phyloP scores from a whole-genome alignment of 176 grass and related monocot species.

The Juncus inflexus region DNA sequence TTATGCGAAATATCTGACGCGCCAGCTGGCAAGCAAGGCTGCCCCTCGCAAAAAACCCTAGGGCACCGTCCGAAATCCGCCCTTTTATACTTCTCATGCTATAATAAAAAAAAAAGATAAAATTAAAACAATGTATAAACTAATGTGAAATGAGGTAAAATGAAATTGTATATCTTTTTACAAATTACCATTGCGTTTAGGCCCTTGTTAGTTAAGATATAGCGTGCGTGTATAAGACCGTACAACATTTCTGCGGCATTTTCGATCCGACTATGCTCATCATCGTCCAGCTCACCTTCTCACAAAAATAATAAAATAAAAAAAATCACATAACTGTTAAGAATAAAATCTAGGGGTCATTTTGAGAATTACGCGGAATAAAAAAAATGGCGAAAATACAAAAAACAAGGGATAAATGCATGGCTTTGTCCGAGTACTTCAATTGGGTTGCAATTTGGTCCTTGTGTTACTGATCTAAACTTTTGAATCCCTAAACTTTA shows the following conservation, averaged over 20 bases:
- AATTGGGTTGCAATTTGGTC: background rate
- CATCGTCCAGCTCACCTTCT: conserved; percentile 74
- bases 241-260: conserved; percentile 93
- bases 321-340: too few species aligned
- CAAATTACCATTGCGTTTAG: conserved; percentile 64
- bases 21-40: conserved; percentile 77
- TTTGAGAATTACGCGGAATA: background rate
- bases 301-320: background rate
- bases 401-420: background rate
- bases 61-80: conserved; percentile 83
- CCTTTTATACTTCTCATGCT: conserved; percentile 87
- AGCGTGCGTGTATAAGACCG: conserved; percentile 85
- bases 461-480: too few species aligned
- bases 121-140: background rate
- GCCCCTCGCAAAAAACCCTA: conserved; percentile 68
- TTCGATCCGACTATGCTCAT: conserved; percentile 86
- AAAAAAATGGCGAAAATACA: conserved; percentile 7
- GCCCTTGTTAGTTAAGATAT: conserved; percentile 90
- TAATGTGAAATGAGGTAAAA: background rate
- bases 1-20: conserved; percentile 65
- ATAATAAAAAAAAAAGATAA: conserved; percentile 20
- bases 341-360: too few species aligned
- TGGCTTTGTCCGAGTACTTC: background rate
- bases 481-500: too few species aligned
- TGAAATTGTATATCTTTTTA: background rate